Percentiles rank a stretch among this genome's conserved stretches.
Conservation (phyloP, 306 rosid species). For the Cicer chorassanicum region DNA sequence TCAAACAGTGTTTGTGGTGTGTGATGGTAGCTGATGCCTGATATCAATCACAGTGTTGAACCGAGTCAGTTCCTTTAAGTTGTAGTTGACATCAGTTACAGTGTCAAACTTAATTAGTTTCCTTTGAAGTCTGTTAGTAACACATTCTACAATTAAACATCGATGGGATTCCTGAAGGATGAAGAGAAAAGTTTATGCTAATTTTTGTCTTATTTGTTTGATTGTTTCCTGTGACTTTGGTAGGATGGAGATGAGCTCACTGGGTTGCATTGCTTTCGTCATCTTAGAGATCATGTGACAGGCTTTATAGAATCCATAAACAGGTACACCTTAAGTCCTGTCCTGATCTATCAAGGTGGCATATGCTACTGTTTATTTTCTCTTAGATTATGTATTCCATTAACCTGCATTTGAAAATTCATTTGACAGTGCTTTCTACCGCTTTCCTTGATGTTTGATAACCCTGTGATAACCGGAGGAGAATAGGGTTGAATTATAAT, state of each 20-base stretch:
- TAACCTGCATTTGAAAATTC: slow-evolving; percentile 38
- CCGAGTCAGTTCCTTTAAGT: slow-evolving; percentile 4
- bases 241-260: slow-evolving; percentile 97
- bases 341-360: slow-evolving; percentile 33
- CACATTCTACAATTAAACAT: background rate
- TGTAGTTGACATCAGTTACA: slow-evolving; percentile 11
- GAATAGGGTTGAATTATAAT: slow-evolving; percentile 14
- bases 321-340: slow-evolving; percentile 60
- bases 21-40: slow-evolving; percentile 20
- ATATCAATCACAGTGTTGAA: background rate
- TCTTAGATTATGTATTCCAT: slow-evolving; percentile 8
- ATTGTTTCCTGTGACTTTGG: slow-evolving; percentile 47
- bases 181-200: slow-evolving; percentile 2
- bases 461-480: background rate
- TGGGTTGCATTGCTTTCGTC: slow-evolving; percentile 97
- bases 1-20: background rate
- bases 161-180: slow-evolving; percentile 33
- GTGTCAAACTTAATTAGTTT: background rate
- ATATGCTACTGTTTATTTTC: slow-evolving; percentile 28
- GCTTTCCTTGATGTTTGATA: slow-evolving; percentile 25
- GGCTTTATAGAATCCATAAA: slow-evolving; percentile 89
- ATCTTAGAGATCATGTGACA: slow-evolving; percentile 89
- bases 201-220: slow-evolving; percentile 39
- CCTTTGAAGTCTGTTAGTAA: slow-evolving; percentile 23
- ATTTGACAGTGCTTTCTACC: slow-evolving; percentile 12